Conservation (phyloP, 495 filamentous ascomycete species). For the Aspergillus sclerotiicarbonarius region DNA sequence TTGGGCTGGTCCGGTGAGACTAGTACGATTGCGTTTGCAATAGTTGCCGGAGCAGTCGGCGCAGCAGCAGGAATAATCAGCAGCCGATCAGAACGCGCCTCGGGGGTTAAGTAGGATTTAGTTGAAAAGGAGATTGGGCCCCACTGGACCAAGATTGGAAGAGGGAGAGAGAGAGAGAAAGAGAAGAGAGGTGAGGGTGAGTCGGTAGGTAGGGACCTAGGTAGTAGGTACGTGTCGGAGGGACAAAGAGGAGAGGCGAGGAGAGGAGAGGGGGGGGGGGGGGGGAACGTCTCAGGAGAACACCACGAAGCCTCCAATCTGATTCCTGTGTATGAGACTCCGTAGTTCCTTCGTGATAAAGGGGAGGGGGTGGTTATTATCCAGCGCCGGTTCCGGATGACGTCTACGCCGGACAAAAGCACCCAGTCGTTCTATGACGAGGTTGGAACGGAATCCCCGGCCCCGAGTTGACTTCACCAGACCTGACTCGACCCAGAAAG, state of each 20-base stretch:
- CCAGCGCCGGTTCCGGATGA: conserved; percentile 25
- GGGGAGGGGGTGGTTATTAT: conserved; percentile 12
- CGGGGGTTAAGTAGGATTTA: background rate
- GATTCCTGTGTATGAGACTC: too few species aligned
- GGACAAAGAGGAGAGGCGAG: too few species aligned
- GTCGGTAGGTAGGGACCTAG: background rate
- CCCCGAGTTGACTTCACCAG: conserved; percentile 4
- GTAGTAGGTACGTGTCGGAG: too few species aligned
- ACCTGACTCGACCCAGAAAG: background rate
- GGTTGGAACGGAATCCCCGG: conserved; percentile 20
- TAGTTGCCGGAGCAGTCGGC: conserved; percentile 2
- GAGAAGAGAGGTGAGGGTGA: background rate
- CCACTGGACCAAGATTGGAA: conserved; percentile 2
- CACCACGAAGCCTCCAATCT: too few species aligned
- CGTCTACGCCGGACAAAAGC: conserved; percentile 22
- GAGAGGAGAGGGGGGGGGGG: conserved; percentile 1
- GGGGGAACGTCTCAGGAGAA: background rate
- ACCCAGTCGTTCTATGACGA: conserved; percentile 19
- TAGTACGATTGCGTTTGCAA: conserved; percentile 6
- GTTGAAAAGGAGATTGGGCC: conserved; percentile 9
- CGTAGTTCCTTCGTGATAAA: background rate
- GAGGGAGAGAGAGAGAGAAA: background rate
- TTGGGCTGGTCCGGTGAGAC: background rate
- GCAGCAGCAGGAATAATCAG: conserved; percentile 3
- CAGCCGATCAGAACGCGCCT: conserved; percentile 13